A percentile compares a stretch with the other conserved stretches of the same genome.
Evolutionary conservation across 768 basidiomycete genomes (phyloP).

Genomic region (Lactarius pseudohatsudake): DNA sequence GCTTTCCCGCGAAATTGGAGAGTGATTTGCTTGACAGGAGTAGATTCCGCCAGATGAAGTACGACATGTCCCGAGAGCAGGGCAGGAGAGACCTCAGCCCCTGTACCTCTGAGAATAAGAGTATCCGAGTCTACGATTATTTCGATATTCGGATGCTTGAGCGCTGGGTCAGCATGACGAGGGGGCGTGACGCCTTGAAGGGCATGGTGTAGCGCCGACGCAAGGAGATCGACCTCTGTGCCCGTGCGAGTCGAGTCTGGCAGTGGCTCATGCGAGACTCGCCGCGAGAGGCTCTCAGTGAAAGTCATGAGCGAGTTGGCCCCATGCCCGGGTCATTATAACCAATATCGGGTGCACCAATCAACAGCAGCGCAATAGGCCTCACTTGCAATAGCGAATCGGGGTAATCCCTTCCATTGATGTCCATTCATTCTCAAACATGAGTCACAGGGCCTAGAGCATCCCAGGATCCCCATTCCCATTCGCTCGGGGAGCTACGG

Average conservation of each 20-base stretch:
- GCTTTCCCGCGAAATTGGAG: conserved; percentile 86
- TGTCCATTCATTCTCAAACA: too few relatives aligned
- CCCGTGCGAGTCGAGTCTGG: not conserved
- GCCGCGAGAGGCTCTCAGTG: not conserved
- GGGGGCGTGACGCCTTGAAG: conserved; percentile 9
- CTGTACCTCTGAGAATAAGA: conserved; percentile 74
- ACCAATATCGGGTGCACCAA: too few relatives aligned
- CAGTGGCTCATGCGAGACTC: not conserved
- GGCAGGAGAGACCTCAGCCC: conserved; percentile 80
- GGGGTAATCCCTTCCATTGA: not conserved
- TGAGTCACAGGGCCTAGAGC: not conserved
- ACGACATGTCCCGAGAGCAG: conserved; percentile 79
- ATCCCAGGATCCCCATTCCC: not conserved
- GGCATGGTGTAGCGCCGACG: conserved; percentile 22
- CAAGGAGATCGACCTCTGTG: conserved; percentile 22
- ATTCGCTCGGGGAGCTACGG: not conserved
- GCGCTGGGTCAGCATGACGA: not conserved
- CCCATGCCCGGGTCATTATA: not conserved
- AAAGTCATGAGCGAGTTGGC: not conserved
- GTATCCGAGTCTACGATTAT: conserved; percentile 71
- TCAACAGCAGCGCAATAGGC: too few relatives aligned
- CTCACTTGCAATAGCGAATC: not conserved
- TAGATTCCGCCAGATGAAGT: conserved; percentile 77
- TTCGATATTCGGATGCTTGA: conserved; percentile 59
- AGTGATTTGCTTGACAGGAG: conserved; percentile 79